Evolutionary conservation across 2,329 filamentous ascomycete genomes (phyloP).

Genomic region (Phyllachora maydis): DNA sequence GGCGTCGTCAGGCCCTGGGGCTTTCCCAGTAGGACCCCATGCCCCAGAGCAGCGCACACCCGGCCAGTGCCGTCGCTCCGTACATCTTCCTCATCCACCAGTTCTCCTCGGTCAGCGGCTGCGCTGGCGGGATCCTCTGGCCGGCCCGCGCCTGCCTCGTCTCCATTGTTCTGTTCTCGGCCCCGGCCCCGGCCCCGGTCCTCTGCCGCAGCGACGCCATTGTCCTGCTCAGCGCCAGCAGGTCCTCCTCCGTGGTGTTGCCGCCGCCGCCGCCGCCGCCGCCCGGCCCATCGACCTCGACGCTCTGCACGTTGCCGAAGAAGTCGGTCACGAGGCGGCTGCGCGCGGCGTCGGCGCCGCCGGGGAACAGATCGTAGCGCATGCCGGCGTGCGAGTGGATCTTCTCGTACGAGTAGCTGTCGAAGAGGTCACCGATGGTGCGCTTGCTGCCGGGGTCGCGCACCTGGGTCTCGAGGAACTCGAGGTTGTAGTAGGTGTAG

Average conservation of each 20-base stretch:
- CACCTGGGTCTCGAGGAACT: slow-evolving; percentile 84
- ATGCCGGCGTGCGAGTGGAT: slow-evolving; percentile 88
- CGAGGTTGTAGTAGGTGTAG: slow-evolving; percentile 96
- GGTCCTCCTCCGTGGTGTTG: slow-evolving; percentile 45
- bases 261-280: too few relatives aligned
- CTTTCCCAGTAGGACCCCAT: slow-evolving; percentile 29
- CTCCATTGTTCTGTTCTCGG: slow-evolving; percentile 5
- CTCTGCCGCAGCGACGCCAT: slow-evolving; percentile 31
- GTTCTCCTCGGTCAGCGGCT: slow-evolving; percentile 41
- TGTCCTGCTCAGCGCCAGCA: slow-evolving; percentile 53
- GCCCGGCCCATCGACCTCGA: slow-evolving; percentile 89
- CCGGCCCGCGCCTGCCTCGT: slow-evolving; percentile 7
- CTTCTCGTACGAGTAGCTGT: slow-evolving; percentile 86
- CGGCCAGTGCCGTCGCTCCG: slow-evolving; percentile 40
- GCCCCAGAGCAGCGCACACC: slow-evolving; percentile 38
- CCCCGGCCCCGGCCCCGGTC: slow-evolving; percentile 20
- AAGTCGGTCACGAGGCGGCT: slow-evolving; percentile 83
- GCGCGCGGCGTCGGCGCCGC: slow-evolving; percentile 57
- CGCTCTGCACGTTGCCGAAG: slow-evolving; percentile 94
- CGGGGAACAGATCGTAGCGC: slow-evolving; percentile 84
- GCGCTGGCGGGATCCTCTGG: slow-evolving; percentile 27
- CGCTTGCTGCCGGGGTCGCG: slow-evolving; percentile 71
- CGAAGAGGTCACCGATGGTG: slow-evolving; percentile 83
- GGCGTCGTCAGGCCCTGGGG: too few relatives aligned
- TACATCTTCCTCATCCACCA: slow-evolving; percentile 47